A percentile compares a stretch with the other conserved stretches of the same genome.
phyloP scores from a whole-genome alignment of 23 red algal species.

The Gracilaria caudata region DNA sequence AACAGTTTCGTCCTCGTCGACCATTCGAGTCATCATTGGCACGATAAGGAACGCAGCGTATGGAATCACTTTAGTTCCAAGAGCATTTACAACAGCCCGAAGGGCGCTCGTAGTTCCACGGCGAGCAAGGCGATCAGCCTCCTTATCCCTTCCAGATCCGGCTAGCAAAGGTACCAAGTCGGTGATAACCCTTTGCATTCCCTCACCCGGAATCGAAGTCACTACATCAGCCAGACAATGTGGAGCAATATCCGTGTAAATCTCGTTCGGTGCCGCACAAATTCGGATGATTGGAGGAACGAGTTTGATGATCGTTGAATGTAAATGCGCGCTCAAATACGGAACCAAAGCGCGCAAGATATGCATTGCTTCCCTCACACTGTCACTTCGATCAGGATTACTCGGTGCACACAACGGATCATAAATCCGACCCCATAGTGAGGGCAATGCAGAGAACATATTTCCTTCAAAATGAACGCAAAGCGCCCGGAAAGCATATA shows the following conservation, averaged over 20 bases:
- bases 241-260: conserved; percentile 26
- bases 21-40: conserved; percentile 92
- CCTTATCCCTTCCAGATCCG: conserved; percentile 49
- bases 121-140: conserved; percentile 37
- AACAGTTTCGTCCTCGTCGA: conserved; percentile 82
- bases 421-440: conserved; percentile 66
- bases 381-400: not conserved
- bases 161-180: conserved; percentile 82
- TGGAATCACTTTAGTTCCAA: conserved; percentile 80
- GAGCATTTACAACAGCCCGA: conserved; percentile 62
- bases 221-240: conserved; percentile 83
- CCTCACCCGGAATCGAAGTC: conserved; percentile 48
- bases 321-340: conserved; percentile 20
- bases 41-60: conserved; percentile 93
- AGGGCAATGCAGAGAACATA: conserved; percentile 69
- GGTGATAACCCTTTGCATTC: conserved; percentile 77
- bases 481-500: conserved; percentile 60
- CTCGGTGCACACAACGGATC: conserved; percentile 2
- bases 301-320: conserved; percentile 38
- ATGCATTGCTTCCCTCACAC: conserved; percentile 50
- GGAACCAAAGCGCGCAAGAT: conserved; percentile 56
- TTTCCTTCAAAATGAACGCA: conserved; percentile 54
- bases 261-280: conserved; percentile 50
- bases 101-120: conserved; percentile 67
- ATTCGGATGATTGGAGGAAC: conserved; percentile 55